Percentiles rank a stretch among this genome's conserved stretches.
phyloP scores from a whole-genome alignment of 2,329 filamentous ascomycete genomes.

The Apiospora kogelbergensis region DNA sequence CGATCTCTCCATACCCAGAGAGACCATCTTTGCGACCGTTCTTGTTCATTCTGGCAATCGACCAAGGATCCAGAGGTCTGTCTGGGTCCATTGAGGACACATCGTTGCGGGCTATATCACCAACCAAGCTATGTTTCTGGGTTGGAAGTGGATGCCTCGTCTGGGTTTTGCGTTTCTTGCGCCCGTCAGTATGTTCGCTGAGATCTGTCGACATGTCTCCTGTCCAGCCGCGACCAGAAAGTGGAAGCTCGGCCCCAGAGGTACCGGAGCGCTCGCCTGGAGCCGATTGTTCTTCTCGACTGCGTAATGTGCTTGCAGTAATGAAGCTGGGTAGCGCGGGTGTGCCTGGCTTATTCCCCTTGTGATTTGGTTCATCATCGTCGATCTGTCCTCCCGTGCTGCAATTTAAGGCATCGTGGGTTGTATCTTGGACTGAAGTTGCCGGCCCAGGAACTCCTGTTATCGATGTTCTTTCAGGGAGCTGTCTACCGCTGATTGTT shows the following conservation, averaged over 20 bases:
- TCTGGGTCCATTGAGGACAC: too few relatives aligned
- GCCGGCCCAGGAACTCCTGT: background rate
- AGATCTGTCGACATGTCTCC: slow-evolving; percentile 17
- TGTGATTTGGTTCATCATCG: background rate
- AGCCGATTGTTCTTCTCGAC: background rate
- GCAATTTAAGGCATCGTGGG: background rate
- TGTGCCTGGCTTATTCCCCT: background rate
- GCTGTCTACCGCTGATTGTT: background rate
- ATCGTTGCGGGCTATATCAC: background rate
- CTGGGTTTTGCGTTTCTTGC: slow-evolving; percentile 6
- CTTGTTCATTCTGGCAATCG: slow-evolving; percentile 36
- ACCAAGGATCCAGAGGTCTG: slow-evolving; percentile 36
- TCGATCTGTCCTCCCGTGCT: background rate
- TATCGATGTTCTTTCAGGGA: background rate
- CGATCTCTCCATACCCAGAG: background rate
- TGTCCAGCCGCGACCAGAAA: background rate
- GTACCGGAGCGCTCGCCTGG: background rate
- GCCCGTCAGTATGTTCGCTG: slow-evolving; percentile 13
- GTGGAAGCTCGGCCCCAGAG: background rate
- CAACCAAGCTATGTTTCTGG: background rate
- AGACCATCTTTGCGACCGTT: background rate
- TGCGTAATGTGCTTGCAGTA: background rate
- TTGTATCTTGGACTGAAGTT: background rate
- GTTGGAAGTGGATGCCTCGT: slow-evolving; percentile 3
- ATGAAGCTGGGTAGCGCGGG: background rate